Conservation (phyloP, 2,329 filamentous ascomycete species). For the Diaporthe sp. region DNA sequence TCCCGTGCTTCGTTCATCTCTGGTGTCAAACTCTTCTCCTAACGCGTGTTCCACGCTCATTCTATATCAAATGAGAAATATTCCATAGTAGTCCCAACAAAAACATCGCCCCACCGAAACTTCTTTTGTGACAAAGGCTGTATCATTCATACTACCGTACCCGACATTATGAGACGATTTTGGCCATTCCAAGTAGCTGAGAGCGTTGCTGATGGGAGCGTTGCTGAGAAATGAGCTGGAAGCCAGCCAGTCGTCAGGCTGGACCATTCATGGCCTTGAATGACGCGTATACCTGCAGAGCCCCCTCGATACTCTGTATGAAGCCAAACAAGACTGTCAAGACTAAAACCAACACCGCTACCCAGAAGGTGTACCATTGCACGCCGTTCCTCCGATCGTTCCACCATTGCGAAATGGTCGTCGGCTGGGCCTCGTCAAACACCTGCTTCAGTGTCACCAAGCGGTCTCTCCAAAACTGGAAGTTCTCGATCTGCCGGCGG, state of each 20-base stretch:
- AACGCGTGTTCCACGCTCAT: too few relatives aligned
- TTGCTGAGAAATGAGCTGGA: too few relatives aligned
- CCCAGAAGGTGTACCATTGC: conserved; percentile 62
- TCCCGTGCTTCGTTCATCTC: background rate
- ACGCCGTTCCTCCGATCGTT: conserved; percentile 54
- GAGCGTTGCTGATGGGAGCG: too few relatives aligned
- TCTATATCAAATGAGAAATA: too few relatives aligned
- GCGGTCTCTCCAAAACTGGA: conserved; percentile 57
- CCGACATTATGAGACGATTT: too few relatives aligned
- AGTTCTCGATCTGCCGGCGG: conserved; percentile 50
- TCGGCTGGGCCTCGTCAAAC: conserved; percentile 53
- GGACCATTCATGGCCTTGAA: conserved; percentile 8
- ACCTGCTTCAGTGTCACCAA: conserved; percentile 57
- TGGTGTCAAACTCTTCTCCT: too few relatives aligned
- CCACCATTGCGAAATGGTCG: conserved; percentile 56
- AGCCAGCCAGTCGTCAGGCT: background rate
- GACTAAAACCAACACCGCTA: conserved; percentile 53
- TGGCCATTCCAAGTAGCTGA: too few relatives aligned
- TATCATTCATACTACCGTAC: too few relatives aligned
- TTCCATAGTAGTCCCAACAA: too few relatives aligned
- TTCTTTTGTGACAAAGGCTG: too few relatives aligned
- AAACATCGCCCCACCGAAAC: too few relatives aligned
- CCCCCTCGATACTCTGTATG: conserved; percentile 56
- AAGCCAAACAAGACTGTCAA: conserved; percentile 56
- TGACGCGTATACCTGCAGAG: conserved; percentile 52